Base-by-base conservation (phyloP, 805 yeast species). In the Yarrowia alimentaria region DNA sequence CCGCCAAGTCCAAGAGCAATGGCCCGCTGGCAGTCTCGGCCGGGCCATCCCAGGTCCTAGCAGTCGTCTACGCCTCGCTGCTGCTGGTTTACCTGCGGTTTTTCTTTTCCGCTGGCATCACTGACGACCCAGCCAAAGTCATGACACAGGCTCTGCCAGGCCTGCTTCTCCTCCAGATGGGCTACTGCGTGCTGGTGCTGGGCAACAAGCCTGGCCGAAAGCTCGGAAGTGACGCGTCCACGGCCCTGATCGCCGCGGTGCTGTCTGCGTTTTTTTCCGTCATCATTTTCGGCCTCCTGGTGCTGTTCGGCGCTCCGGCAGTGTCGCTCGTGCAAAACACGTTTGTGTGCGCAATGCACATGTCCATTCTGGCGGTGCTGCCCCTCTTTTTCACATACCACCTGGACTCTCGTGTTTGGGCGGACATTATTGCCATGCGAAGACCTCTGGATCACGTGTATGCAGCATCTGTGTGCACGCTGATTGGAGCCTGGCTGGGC, bases 401-500 rank as follows among this genome's bases (percentile, higher is more conserved):
- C 49, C 68, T 81, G 53, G 80, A 80, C 56, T 68, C 77, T 26
- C 67, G 70, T 22, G 63, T 72, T 12, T 60, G 81, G 82, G 20
- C 56, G n/a, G 54, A 57, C 53, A 61, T 66, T 32, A 55, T 61
- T 20, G 55, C 68, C 22, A 57, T 62, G 31, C 34, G 58, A 52
- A 52, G 61, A 18, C 62, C 65, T 10, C 51, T 60, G 31, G 54
- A 60, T 42, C 60, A 56, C 37, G 59, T 70, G n/a, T 73, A 70
- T 51, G 60, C 67, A 25, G 69, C 69, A 3, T 60, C 73, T 5
- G 48, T 73, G 9, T 78, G 77, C 4, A 66, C 72, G 0, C 56
- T 72, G 30, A 30, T 83, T 9, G 96, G 96, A 1, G 80, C 90
- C 6, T 91, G 98, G 98, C 57, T 88, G 1, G 97, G 98, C 12